Evolutionary conservation across 805 yeast species (phyloP), one percentile per base, ranked within the genome.

Genomic region (Teunomyces stri): DNA sequence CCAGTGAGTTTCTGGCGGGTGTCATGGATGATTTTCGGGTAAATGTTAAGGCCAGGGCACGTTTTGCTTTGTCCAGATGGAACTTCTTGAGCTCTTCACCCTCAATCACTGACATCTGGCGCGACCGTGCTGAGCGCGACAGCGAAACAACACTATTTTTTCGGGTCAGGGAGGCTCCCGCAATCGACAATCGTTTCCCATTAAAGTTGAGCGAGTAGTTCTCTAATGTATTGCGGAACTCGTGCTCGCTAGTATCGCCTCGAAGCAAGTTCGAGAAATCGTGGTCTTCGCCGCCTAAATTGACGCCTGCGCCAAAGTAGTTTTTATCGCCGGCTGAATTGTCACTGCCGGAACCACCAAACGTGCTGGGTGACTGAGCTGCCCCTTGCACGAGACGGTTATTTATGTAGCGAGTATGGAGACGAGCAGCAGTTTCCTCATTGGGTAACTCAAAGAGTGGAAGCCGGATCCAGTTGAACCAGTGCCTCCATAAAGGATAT

Each of bases 401-500:
- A 37, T 51, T 48, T 41, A 59, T 36, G 31, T 50, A 54, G 11
- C 49, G 42, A 12, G 42, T 39, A 34, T 57, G 62, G 48, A 61
- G 54, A 41, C 54, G 51, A 15, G 54, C 48, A 9, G 65, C 57
- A 43, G 64, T 68, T 13, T 57, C 62, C 13, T 67, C 72, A 2
- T 66, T 61, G 1, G 84, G 82, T 22, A 80, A 59, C 20, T 55
- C 52, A 56, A 70, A 79, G 20, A 78, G 58, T 2, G 85, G 85
- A 31, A 80, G 56, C 15, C 56, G 57, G 15, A 68, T 50, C 55
- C 60, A 63, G 44, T 65, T 59, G 21, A 76, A 42, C 43, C 61
- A 47, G 7, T 58, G 62, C 52, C 83, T 67, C 79, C 80, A 76
- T 7, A 30, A 38, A 1, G 67, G 54, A 43, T 66, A 68, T 40